Base-by-base conservation (phyloP, 257 asterid species). In the Petunia axillaris region DNA sequence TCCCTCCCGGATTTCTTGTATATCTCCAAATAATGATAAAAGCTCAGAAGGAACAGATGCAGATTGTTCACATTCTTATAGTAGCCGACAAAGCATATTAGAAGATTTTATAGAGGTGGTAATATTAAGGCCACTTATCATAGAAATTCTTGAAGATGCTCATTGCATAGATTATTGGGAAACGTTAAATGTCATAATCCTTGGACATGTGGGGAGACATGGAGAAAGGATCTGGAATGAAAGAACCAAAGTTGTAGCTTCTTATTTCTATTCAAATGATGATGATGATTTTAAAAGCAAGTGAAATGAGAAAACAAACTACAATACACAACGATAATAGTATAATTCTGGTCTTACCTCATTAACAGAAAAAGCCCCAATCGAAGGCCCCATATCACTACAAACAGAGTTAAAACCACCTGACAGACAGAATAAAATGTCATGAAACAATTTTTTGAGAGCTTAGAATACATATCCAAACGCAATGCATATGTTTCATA, bases 301-400 rank as follows among this genome's bases (percentile, higher is more conserved):
- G 53, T 9, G 25, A 25, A 10, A 46, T 1, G 48, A 48, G 43
- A 50, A 25, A 25, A 71, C 4, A 48, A 15, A 71, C 16, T 25
- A 48, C 9, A 48, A 8, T 25, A 25, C 25, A 35, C 43, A 48
- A 25, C 43, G 25, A 46, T 71, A 71, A 11, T 25, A 10, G 38
- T n/a, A 2, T 2, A 35, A 40, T 9, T 46, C 62, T 76, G 52
- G 60, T 71, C 80, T 62, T 59, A 92, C 99, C 99, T 96, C 97
- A 94, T 88, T 79, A 94, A 84, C 43, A 94, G 90, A 85, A 96
- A 94, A 16, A 89, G 25, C 25, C 91, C 98, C 55, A 96, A 87
- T 36, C 99, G 98, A 81, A 94, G 96, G 78, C 99, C 99, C 98
- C 99, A 96, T 54, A 87, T 48, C 74, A 91, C 87, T 25, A 87